Base-by-base conservation (phyloP, 106 monocot genomes). In the Dioscorea dumetorum region DNA sequence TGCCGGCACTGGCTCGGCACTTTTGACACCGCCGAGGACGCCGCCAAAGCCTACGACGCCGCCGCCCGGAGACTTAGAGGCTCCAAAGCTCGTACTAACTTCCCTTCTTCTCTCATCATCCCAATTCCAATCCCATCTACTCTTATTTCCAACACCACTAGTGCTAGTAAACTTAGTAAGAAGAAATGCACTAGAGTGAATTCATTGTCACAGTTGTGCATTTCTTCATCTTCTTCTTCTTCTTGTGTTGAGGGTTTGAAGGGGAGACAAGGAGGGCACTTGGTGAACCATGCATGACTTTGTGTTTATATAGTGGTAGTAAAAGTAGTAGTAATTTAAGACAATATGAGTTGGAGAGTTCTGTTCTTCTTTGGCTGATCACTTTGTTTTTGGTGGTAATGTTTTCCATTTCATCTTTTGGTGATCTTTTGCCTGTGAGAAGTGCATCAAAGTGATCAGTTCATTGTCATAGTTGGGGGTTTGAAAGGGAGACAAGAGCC, bases 81-180 rank as follows among this genome's bases (percentile, higher is more conserved):
- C 18, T 63, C 63, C 63, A 63, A 63, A 19, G 63, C 63, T 22
- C 63, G 63, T 33, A 63, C 63, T 33, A 63, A 63, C 63, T 63
- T 63, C 3, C 33, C 63, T 13, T 17, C 33, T 22, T 32, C 63
- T 63, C 54, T 54, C 54, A 2, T 54, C 12, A 16, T 54, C 54
- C 54, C 19, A 2, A 12, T 51, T 1, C 51, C 17, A 54, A 19
- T 54, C 41, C 41, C 41, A 41, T 41, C 41, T 8, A 41, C 41
- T 8, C 6, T 0, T 41, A 10, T 3, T 41, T 41, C 41, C 6
- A n/a, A n/a, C n/a, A 51, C 12, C 1, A 17, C 14, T 54, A 19
- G 54, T 54, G 12, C 12, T 18, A 19, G 54, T 18, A 14, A 0
- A 12, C 9, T 8, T 16, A 15, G 54, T 16, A 54, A 18, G 54